Percentiles rank a stretch among this genome's conserved stretches.
Conservation (phyloP, 2,329 filamentous ascomycete genomes). For the Magnaporthiopsis rhizophila region DNA sequence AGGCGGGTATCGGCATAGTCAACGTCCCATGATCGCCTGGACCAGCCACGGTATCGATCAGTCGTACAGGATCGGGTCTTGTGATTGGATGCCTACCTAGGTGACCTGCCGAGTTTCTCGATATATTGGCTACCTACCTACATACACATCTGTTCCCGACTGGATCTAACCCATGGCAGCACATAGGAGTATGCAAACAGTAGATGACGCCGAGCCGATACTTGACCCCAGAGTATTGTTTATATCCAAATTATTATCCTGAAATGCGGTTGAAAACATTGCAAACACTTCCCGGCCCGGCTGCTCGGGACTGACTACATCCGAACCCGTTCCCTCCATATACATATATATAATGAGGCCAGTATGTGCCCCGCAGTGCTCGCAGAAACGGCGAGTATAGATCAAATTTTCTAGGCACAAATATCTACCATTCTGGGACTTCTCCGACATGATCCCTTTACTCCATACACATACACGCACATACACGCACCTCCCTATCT, state of each 20-base stretch:
- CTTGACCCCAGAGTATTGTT: neutral
- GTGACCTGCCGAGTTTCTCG: neutral
- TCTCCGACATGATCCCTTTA: neutral
- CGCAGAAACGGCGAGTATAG: too few species aligned
- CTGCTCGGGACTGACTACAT: too few species aligned
- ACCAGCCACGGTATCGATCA: too few species aligned
- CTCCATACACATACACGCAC: neutral
- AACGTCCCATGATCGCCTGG: too few species aligned
- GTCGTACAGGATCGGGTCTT: too few species aligned
- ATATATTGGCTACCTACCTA: neutral
- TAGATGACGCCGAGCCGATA: too few species aligned
- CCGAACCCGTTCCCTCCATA: neutral
- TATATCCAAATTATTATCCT: neutral
- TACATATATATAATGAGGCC: neutral
- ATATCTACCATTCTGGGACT: neutral
- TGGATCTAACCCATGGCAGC: too few species aligned
- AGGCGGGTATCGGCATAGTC: too few species aligned
- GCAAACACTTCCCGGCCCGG: neutral
- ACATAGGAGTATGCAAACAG: too few species aligned
- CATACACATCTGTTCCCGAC: too few species aligned
- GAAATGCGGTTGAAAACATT: neutral
- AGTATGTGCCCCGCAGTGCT: neutral
- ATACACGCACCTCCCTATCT: neutral
- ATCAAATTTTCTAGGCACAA: too few species aligned
- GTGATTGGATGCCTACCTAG: neutral